Base-by-base conservation (phyloP, 352 stramenopile species). In the Pythium phragmitis region DNA sequence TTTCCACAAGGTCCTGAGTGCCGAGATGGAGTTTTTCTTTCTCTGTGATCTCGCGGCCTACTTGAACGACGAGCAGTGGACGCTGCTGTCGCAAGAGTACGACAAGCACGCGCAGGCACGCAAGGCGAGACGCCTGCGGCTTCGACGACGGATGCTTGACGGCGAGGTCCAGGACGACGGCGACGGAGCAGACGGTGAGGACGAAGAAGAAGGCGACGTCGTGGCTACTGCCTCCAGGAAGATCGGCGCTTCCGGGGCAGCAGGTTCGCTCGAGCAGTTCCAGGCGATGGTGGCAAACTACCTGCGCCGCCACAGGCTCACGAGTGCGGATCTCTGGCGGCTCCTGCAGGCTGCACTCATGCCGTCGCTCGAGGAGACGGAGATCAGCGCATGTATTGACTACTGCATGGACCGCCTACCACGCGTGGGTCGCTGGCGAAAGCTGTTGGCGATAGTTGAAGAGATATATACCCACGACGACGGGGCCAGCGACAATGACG, bases 11-110 rank as follows among this genome's bases (percentile, higher is more conserved):
- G 42, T 91, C 13, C 53, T 89, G 13, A 72, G 79, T 13, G 45
- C 75, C 3, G 79, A 89, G 41, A 87, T 86, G 62, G 82, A 89
- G 42, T 91, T 83, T 30, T 85, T 88, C 52, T 91, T 91, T 55
- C 55, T 91, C 17, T 86, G 72, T 30, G 82, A 91, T 42, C 43
- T 91, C 8, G 78, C 80, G 0, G 65, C 57, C 1, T 88, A 82
- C 51, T 33, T 91, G 43, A 88, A 70, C 6, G 74, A 88, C 23
- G 75, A 87, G 16, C 82, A 91, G 42, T 91, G 80, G 75, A 70
- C 72, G n/a, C 45, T 89, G 36, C 45, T 90, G 14, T 79, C 79
- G 1, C 85, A 80, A 50, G 79, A 88, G 59, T 90, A 76, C 42
- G 77, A 88, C 54, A 90, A 87, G 57, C 68, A 77, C 52, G 70